These are phyloP conservation scores for Durusdinium trenchii DNA, from an alignment of 73 alveolate genomes.

Conservation along the genomic window DNA sequence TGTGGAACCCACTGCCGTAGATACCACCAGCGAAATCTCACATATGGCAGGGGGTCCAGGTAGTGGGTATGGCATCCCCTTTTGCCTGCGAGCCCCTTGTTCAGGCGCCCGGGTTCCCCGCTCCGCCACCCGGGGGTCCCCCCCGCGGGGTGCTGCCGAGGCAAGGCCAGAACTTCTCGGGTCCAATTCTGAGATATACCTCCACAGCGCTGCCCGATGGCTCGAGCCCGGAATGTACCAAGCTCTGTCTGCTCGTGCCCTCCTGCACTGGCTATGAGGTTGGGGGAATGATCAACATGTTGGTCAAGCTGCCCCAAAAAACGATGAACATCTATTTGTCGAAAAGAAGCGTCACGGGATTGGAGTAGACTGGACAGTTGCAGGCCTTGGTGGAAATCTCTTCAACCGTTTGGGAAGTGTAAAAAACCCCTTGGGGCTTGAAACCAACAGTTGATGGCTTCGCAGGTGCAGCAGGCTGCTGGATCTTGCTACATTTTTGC, in stretches of 20 bases:
- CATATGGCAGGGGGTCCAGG: no score
- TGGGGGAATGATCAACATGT: not conserved
- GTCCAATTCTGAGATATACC: constrained; percentile 38
- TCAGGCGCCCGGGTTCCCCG: no score
- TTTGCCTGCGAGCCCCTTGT: no score
- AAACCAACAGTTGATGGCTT: not conserved
- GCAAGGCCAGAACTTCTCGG: constrained; percentile 67
- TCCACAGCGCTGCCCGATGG: constrained; percentile 50
- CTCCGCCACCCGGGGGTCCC: no score
- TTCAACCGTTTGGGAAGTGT: no score
- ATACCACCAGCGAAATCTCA: no score
- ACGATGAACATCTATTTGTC: not conserved
- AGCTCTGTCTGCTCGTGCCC: constrained; percentile 83
- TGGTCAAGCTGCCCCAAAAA: no score
- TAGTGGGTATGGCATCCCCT: no score
- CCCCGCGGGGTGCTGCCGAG: no score
- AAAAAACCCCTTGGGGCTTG: no score
- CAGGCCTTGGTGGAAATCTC: not conserved
- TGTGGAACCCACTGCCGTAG: no score
- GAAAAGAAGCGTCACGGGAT: not conserved
- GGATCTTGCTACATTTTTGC: constrained; percentile 73
- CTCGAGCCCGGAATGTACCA: constrained; percentile 77
- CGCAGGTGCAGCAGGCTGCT: not conserved
- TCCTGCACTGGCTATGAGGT: constrained; percentile 91
- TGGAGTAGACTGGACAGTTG: not conserved